These are phyloP conservation scores for Rhododendron vialii DNA, from an alignment of 148 eudicot genomes.

Conservation along the genomic window DNA sequence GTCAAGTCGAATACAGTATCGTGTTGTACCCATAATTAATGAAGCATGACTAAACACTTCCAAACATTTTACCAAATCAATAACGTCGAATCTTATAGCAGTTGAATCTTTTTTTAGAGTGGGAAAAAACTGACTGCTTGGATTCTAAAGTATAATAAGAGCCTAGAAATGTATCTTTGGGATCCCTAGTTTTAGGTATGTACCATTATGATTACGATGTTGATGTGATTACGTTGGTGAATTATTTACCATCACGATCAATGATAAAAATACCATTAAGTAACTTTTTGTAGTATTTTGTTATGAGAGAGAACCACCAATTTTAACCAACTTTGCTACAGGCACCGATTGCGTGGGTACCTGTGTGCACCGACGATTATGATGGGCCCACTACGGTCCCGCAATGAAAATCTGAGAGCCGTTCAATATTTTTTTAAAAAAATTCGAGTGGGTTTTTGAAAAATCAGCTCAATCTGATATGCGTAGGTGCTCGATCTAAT, in stretches of 20 bases:
- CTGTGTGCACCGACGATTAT: too few species aligned
- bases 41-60: background rate
- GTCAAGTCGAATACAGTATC: too few species aligned
- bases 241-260: background rate
- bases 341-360: too few species aligned
- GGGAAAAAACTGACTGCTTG: background rate
- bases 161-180: background rate
- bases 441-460: too few species aligned
- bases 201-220: background rate
- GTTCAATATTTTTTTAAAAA: too few species aligned
- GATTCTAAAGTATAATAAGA: background rate
- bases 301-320: too few species aligned
- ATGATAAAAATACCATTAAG: background rate
- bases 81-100: background rate
- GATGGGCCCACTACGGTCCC: too few species aligned
- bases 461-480: too few species aligned
- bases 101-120: background rate
- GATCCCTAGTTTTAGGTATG: background rate
- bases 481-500: too few species aligned
- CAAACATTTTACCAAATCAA: background rate
- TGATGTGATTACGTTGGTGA: background rate
- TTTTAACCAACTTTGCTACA: too few species aligned
- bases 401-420: rapidly evolving
- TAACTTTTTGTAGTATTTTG: too few species aligned
- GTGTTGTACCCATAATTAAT: background rate